phyloP scores from a whole-genome alignment of 2,329 filamentous ascomycete species.

The Calonectria montana region DNA sequence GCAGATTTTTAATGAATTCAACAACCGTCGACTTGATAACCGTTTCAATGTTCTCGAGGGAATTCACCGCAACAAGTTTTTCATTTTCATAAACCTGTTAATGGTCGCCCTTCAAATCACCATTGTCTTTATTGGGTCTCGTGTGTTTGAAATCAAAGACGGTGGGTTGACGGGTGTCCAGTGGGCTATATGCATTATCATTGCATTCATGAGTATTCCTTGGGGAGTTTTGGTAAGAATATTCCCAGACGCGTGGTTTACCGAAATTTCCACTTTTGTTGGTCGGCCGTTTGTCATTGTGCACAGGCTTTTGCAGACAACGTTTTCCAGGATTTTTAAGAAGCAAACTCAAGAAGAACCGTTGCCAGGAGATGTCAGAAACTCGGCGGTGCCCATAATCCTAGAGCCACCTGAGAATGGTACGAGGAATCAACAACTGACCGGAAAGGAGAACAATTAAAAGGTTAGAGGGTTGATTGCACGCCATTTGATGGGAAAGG shows the following conservation, averaged over 20 bases:
- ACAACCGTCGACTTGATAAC: constrained; percentile 58
- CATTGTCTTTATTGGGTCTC: constrained; percentile 65
- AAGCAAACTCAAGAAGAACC: not conserved
- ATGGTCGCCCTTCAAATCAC: constrained; percentile 68
- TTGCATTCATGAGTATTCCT: not conserved
- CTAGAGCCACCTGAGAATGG: not conserved
- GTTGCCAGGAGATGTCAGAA: not conserved
- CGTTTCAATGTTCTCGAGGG: not conserved
- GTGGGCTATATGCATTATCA: not conserved
- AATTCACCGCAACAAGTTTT: constrained; percentile 69
- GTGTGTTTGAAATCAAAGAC: not conserved
- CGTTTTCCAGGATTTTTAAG: not conserved
- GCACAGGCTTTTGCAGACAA: not conserved
- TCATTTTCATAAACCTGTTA: constrained; percentile 66
- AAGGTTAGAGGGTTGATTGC: not conserved
- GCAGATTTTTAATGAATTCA: constrained; percentile 77
- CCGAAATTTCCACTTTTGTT: not conserved
- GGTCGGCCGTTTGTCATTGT: not conserved
- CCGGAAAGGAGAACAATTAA: not conserved
- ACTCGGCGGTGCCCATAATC: not conserved
- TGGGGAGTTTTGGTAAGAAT: not conserved
- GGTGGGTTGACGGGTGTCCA: not conserved
- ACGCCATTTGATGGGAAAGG: too few relatives aligned
- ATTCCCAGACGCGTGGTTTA: not conserved
- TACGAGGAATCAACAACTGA: not conserved